Base-by-base conservation (phyloP, 495 filamentous ascomycete species). In the Choiromyces venosus region DNA sequence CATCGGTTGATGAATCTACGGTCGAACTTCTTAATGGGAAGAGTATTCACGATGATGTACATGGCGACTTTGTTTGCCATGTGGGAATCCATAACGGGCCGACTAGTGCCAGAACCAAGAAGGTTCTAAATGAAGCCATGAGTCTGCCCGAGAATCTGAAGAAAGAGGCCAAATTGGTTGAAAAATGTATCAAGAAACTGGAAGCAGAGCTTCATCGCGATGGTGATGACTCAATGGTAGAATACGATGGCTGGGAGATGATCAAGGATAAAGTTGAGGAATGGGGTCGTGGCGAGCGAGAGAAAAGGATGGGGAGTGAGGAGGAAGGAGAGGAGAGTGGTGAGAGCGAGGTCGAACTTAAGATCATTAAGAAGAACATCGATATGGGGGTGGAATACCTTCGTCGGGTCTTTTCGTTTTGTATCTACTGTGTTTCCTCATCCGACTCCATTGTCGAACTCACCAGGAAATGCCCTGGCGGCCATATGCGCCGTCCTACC, bases 401-500 rank as follows among this genome's bases (percentile, higher is more conserved):
- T 68, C 93, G 95, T 44, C 89, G 95, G 19, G 94, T 97, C 69
- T 95, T 94, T 87, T 97, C 94, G 82, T 97, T 98, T 84, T 99
- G 95, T 85, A 97, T 99, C 85, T 99, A 97, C 85, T 99, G 95
- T 83, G 95, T 99, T 37, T 97, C 97, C 79, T 96, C 97, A 82
- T 93, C 92, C 82, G 95, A 99, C 82, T 97, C 94, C 0, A 89
- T 99, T 46, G 96, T 98, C 80, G 95, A 98, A 82, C 86, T 99
- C 67, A 93, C 91, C 38, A 88, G 96, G 68, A 99, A 99, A 83
- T 99, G 95, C 75, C 93, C 96, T 39, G 95, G 95, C 37, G 95
- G 95, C 36, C 95, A 99, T 86, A 90, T 97, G 69, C 92, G 95
- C 72, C 91, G 95, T 33, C 95, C 95, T 16, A 90, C 89, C 38